A percentile compares a stretch with the other conserved stretches of the same genome.
phyloP scores from a whole-genome alignment of 768 basidiomycete species.

The Leccinum truebloodii region DNA sequence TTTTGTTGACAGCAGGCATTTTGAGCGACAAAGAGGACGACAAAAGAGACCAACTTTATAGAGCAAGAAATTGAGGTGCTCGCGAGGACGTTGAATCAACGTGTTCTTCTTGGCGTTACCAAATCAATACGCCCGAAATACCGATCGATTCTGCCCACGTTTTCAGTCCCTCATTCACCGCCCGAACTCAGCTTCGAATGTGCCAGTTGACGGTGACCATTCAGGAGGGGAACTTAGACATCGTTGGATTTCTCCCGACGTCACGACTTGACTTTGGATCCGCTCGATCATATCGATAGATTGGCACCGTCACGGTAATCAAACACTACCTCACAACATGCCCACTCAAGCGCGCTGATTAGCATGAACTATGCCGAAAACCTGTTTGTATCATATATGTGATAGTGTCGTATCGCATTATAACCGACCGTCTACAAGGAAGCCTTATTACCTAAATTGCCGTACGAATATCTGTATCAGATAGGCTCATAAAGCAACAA shows the following conservation, averaged over 20 bases:
- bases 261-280: background rate
- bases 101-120: constrained; percentile 1
- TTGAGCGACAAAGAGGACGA: background rate
- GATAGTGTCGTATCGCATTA: background rate
- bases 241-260: background rate
- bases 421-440: background rate
- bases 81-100: background rate
- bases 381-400: background rate
- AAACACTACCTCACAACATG: background rate
- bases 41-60: background rate
- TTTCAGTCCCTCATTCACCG: background rate
- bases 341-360: background rate
- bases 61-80: background rate
- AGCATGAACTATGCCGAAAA: background rate
- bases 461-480: background rate
- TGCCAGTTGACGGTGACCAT: background rate
- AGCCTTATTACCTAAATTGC: background rate
- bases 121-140: background rate
- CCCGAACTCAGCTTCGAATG: background rate
- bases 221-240: background rate
- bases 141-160: background rate
- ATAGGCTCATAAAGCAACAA: background rate
- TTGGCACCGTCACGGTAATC: background rate
- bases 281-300: background rate
- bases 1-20: constrained; percentile 65